Base-by-base conservation (phyloP, 2,329 filamentous ascomycete genomes). In the Tolypocladium sp. region DNA sequence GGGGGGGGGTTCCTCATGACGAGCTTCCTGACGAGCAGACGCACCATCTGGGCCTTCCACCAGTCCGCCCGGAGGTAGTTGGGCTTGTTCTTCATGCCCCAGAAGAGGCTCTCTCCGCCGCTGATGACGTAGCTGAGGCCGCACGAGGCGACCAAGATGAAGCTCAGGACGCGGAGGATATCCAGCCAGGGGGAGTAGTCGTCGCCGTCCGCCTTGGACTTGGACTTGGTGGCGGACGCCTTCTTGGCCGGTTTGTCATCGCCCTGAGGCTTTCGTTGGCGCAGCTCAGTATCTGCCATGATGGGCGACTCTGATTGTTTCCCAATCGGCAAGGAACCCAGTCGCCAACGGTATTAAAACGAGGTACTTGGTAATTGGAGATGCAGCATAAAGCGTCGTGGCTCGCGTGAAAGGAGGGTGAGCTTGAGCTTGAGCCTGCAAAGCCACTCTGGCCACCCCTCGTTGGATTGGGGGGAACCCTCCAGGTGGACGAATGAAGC, bases 71-170 rank as follows among this genome's bases (percentile, higher is more conserved):
- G 69, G 75, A 87, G 67, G 77, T 88, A 86, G 76, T 87, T 67
- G 74, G 89, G 74, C 74, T 79, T 76, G 77, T 87, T 64, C 79
- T 77, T 75, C 69, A 81, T 73, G 63, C 78, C 86, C 88, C 89
- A 94, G 59, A 85, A 80, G 63, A 87, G 79, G 60, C 83, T 87
- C 69, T 90, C 83, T 62, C 88, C 88, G 62, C 81, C 79, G 52
- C 88, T 91, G 65, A 90, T 79, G 63, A 92, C 83, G 73, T 92
- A 93, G 74, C 89, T 92, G 58, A 92, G 77, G 22, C 82, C 86
- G 67, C 81, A 84, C 30, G 85, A 89, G 54, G 87, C 82, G 51
- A 90, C 65, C 40, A 88, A 64, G 17, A 92, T 72, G 58, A 90
- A 90, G 38, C 81, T 81, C 53, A 92, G 67, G 37, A 92, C 80